Conservation (phyloP, 2,329 filamentous ascomycete species). For the Allantophomopsis lycopodina region DNA sequence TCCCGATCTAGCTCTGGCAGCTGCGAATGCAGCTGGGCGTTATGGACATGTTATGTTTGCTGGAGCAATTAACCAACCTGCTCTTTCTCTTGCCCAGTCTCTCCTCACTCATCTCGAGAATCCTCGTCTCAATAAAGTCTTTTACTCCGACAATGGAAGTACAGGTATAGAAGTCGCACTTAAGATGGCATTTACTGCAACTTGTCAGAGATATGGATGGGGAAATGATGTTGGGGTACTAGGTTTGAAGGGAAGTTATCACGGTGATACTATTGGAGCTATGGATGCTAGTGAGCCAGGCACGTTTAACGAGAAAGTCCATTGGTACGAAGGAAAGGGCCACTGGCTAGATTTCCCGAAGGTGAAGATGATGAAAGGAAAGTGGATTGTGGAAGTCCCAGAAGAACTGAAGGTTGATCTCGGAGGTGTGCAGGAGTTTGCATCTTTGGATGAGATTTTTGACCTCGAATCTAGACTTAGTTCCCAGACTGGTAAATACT, state of each 20-base stretch:
- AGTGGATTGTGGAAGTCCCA: slow-evolving; percentile 41
- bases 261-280: slow-evolving; percentile 77
- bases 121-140: slow-evolving; percentile 54
- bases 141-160: slow-evolving; percentile 75
- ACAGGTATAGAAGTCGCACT: slow-evolving; percentile 74
- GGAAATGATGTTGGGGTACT: slow-evolving; percentile 50
- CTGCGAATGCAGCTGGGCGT: slow-evolving; percentile 67
- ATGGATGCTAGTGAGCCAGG: slow-evolving; percentile 77
- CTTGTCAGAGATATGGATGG: slow-evolving; percentile 55
- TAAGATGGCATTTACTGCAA: slow-evolving; percentile 70
- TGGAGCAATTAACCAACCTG: slow-evolving; percentile 65
- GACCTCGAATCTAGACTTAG: slow-evolving; percentile 34
- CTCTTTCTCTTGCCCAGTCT: slow-evolving; percentile 51
- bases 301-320: slow-evolving; percentile 67
- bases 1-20: slow-evolving; percentile 54
- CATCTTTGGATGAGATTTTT: slow-evolving; percentile 42
- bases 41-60: slow-evolving; percentile 89
- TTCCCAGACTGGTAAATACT: slow-evolving; percentile 36
- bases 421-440: slow-evolving; percentile 8
- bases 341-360: slow-evolving; percentile 72
- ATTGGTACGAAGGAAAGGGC: slow-evolving; percentile 72
- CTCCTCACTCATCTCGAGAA: slow-evolving; percentile 48
- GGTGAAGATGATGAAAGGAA: slow-evolving; percentile 50
- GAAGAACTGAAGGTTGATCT: slow-evolving; percentile 6
- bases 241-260: slow-evolving; percentile 69